Base-by-base conservation (phyloP, 1,284 basidiomycete species). In the Moesziomyces globuligerus region DNA sequence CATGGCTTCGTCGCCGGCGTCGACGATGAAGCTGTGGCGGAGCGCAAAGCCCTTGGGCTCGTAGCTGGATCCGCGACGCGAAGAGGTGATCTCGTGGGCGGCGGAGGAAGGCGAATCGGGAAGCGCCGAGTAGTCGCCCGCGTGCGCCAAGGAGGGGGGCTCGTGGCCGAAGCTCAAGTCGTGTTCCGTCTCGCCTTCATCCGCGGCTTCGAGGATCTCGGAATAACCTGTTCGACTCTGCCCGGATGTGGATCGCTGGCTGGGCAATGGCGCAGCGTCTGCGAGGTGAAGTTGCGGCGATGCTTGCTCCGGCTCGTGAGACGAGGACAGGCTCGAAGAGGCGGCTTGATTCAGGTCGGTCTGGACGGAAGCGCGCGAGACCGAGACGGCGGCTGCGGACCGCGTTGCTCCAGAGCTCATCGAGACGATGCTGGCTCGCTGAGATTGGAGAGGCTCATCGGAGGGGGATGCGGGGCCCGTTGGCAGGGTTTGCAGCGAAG, bases 41-140 rank as follows among this genome's bases (percentile, higher is more conserved):
- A 53, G 44, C 20, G 50, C 39, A 40, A 60, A 51, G 8, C 37
- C 25, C 25, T 45, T 20, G 3, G 41, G 42, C 26, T 47, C n/a
- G 41, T 37, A 25, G 39, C 24, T 11, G 37, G 32, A 41, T 24
- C 24, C 29, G 29, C 29, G 29, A 11, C 17, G 29, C 29, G 29
- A 32, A 18, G 26, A 37, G 8, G 34, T 18, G 3, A 45, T 10
- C 24, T 48, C 41, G 15, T 39, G 47, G 11, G 8, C n/a, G 8
- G 50, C 42, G 2, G 47, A 42, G 13, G 21, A 11, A 25, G 55
- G 50, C 23, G 50, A 51, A 18, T 60, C 58, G 6, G 49, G 49
- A 23, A 75, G 46, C 9, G 68, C 70, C 11, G 64, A 58, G 25
- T 54, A 59, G 10, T 56, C 70, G 24, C 51, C 70, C 20, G 61